phyloP scores from a whole-genome alignment of 805 yeast species.

The Pichia rugopelliculosa region DNA sequence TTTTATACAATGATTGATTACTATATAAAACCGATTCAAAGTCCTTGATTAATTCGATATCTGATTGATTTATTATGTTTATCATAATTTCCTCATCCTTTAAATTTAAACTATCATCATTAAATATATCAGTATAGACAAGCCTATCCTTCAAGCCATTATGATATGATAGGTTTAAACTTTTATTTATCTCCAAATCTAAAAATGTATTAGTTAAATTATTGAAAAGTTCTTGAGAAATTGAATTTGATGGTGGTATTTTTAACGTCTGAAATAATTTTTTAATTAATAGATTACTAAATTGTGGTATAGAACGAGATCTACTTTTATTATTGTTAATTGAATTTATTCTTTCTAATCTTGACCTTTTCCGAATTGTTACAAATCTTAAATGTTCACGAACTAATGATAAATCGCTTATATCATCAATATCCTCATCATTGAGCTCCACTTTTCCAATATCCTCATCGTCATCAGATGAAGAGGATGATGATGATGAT shows the following conservation, averaged over 20 bases:
- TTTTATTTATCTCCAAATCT: constrained; percentile 28
- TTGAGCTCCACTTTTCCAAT: background rate
- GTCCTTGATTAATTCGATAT: constrained; percentile 11
- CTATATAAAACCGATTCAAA: constrained; percentile 11
- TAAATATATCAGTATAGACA: constrained; percentile 4
- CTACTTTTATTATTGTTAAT: background rate
- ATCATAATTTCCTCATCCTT: constrained; percentile 2
- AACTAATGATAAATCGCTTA: constrained; percentile 16
- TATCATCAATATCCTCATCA: constrained; percentile 6
- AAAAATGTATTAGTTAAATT: constrained; percentile 31
- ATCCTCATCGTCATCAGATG: background rate
- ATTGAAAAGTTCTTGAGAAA: constrained; percentile 19
- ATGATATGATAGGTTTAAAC: background rate
- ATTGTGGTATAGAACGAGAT: background rate
- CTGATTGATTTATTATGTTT: constrained; percentile 10
- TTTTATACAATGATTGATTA: background rate
- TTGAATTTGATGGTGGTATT: background rate
- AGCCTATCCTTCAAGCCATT: background rate
- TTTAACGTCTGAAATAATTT: constrained; percentile 1
- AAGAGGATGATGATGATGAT: background rate
- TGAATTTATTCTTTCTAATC: background rate
- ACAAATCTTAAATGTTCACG: constrained; percentile 1
- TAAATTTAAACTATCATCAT: background rate
- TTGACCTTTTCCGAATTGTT: background rate
- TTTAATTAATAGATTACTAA: background rate